phyloP scores from a whole-genome alignment of 2,329 filamentous ascomycete genomes.

The Sclerotinia glacialis region DNA sequence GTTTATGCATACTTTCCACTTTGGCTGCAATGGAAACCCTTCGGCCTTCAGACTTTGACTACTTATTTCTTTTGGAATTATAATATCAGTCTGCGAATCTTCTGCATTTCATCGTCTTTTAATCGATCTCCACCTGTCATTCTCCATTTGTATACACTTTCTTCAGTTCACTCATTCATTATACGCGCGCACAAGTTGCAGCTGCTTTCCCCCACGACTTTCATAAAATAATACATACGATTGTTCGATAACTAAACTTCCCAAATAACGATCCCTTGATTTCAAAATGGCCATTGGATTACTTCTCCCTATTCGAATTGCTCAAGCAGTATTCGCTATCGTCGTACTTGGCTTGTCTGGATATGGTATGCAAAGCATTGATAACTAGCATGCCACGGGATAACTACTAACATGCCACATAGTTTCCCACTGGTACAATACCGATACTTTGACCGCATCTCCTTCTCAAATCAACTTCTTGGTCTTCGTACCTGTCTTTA shows the following conservation, averaged over 20 bases:
- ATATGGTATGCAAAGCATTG: slow-evolving; percentile 44
- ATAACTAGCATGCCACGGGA: background rate
- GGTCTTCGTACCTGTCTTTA: slow-evolving; percentile 53
- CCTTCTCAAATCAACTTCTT: slow-evolving; percentile 58
- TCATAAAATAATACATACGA: slow-evolving; percentile 15
- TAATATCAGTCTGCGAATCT: slow-evolving; percentile 15
- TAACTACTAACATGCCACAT: slow-evolving; percentile 28
- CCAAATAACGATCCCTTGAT: background rate
- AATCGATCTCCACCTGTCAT: slow-evolving; percentile 15
- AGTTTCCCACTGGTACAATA: slow-evolving; percentile 62
- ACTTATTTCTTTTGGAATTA: slow-evolving; percentile 12
- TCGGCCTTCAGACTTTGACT: slow-evolving; percentile 18
- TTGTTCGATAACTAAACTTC: slow-evolving; percentile 11
- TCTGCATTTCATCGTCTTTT: slow-evolving; percentile 12
- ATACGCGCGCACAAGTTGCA: slow-evolving; percentile 31
- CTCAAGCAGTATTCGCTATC: slow-evolving; percentile 47
- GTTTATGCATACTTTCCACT: slow-evolving; percentile 10
- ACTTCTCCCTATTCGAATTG: slow-evolving; percentile 46
- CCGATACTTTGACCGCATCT: slow-evolving; percentile 52
- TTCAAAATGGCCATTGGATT: slow-evolving; percentile 44
- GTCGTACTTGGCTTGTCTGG: slow-evolving; percentile 49
- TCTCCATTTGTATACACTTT: slow-evolving; percentile 15
- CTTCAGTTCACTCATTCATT: slow-evolving; percentile 26
- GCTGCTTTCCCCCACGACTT: slow-evolving; percentile 21
- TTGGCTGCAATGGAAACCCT: slow-evolving; percentile 15